These are phyloP conservation scores for Moringa oleifera DNA, from an alignment of 345 rosid genomes.

Conservation along the genomic window DNA sequence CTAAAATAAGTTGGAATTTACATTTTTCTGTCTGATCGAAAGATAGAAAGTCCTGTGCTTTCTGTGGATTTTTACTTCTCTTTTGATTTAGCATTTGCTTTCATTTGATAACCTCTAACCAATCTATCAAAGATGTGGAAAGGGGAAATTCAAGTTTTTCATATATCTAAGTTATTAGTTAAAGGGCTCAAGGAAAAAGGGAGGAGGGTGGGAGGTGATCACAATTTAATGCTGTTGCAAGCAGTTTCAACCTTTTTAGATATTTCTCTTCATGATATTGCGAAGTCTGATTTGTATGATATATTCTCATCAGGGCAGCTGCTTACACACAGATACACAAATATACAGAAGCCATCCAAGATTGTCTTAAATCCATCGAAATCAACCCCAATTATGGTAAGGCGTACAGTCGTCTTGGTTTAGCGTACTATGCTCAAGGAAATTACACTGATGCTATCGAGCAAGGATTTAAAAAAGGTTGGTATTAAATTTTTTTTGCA, in stretches of 20 bases:
- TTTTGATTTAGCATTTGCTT: too few relatives aligned
- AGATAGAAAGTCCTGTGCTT: neutral
- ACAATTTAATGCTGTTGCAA: too few relatives aligned
- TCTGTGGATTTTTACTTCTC: neutral
- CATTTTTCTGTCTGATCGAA: too few relatives aligned
- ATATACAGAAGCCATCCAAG: conserved; percentile 60
- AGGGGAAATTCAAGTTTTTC: neutral
- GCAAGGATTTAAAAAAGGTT: conserved; percentile 86
- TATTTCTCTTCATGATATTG: conserved; percentile 3
- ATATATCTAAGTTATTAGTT: neutral
- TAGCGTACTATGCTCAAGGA: conserved; percentile 77
- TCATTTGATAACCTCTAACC: neutral
- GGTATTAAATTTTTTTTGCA: conserved; percentile 14
- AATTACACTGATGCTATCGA: conserved; percentile 70
- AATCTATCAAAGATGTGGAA: neutral
- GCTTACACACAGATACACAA: conserved; percentile 72
- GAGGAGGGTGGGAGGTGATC: too few relatives aligned
- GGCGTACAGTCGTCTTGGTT: conserved; percentile 90
- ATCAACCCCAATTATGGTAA: conserved; percentile 75
- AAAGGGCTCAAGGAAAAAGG: neutral
- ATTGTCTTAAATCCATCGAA: conserved; percentile 73
- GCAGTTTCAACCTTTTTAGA: neutral
- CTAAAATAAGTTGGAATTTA: neutral
- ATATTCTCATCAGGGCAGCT: conserved; percentile 57
- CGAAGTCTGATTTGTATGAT: conserved; percentile 9